Evolutionary conservation across 1,284 basidiomycete genomes (phyloP).

Genomic region (Afroboletus lepidellus): DNA sequence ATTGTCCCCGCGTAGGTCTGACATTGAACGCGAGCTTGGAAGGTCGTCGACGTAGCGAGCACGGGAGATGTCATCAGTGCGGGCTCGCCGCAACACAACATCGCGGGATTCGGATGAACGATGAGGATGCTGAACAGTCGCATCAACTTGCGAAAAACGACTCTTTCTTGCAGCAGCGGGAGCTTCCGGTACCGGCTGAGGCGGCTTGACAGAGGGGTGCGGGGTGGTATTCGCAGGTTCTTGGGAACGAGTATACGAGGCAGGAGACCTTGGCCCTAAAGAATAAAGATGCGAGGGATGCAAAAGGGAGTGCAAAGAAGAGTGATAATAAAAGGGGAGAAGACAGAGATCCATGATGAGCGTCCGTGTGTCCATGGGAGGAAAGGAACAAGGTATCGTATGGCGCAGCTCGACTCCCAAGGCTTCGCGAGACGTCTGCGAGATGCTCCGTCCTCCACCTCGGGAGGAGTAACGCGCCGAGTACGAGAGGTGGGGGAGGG

Average conservation of each 20-base stretch:
- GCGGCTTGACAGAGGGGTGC: conserved; percentile 18
- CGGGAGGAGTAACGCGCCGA: conserved; percentile 45
- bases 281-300: conserved; percentile 40
- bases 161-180: conserved; percentile 12
- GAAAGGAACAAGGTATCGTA: conserved; percentile 42
- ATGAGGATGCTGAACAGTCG: conserved; percentile 9
- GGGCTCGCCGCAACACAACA: conserved; percentile 14
- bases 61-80: conserved; percentile 18
- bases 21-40: conserved; percentile 17
- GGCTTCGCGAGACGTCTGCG: conserved; percentile 48
- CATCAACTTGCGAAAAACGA: conserved; percentile 28
- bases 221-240: conserved; percentile 12
- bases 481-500: conserved; percentile 44
- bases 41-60: conserved; percentile 20
- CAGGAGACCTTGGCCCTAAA: conserved; percentile 56
- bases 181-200: conserved; percentile 17
- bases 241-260: conserved; percentile 28
- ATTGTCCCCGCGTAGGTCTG: conserved; percentile 20
- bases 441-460: conserved; percentile 47
- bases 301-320: conserved; percentile 37
- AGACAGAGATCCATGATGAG: conserved; percentile 51
- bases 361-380: conserved; percentile 52
- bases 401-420: conserved; percentile 49
- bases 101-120: conserved; percentile 18
- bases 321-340: conserved; percentile 27